Evolutionary conservation across 768 basidiomycete genomes (phyloP), one percentile per base, ranked within the genome.

Genomic region (Solioccasus polychromus): DNA sequence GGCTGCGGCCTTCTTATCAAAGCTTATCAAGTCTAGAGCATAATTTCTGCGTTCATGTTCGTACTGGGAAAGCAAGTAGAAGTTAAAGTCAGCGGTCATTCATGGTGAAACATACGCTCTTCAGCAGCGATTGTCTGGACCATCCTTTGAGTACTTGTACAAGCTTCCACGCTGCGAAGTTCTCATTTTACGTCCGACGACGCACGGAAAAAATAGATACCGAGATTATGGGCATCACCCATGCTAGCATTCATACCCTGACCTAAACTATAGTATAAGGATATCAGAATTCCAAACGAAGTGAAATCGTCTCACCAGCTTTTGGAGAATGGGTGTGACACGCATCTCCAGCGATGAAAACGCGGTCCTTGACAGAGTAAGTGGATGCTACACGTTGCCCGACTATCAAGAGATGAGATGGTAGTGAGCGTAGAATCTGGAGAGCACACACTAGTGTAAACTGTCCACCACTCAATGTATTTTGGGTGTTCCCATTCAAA

Each of bases 291-390:
- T 5, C 30, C 11, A 5, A 15, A 4, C 5, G 8, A 31, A 11
- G 30, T 5, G 30, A 31, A 15, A 34, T 34, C n/a, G 5, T 26
- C 26, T 22, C 34, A 76, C 79, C 77, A 44, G 76, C 78, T 67
- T 80, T 81, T 0, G 79, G 77, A 0, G 76, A 79, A 61, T 79
- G 78, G 4, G 77, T 79, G 55, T 79, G 80, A 48, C 81, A 84
- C 0, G 82, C 84, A 63, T 85, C 84, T 0, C 84, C 85, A 3
- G 77, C 80, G 40, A 88, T 85, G 61, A 87, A 85, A 1, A 84
- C 73, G 3, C 84, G 73, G 3, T 83, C 72, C 14, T 76, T 54
- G 1, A 74, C 66, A 22, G 78, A 79, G 62, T 74, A 87, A 2
- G 63, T 66, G 5, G 80, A 75, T 6, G 83, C 82, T 5, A 86